Conservation (phyloP, 768 basidiomycete genomes). For the Postia placenta region DNA sequence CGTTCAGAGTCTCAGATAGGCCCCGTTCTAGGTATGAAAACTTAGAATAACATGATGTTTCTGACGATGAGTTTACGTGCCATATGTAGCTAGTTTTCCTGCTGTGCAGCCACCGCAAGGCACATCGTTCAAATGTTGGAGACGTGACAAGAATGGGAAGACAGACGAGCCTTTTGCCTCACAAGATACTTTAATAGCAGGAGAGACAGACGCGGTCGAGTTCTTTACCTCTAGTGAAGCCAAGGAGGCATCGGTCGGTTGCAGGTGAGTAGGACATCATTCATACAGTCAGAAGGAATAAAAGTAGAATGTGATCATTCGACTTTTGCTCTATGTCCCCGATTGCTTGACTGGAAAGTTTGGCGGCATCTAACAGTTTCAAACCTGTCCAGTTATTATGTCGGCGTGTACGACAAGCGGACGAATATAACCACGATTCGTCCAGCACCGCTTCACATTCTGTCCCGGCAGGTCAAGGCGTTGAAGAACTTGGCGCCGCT, state of each 20-base stretch:
- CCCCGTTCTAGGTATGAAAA: constrained; percentile 45
- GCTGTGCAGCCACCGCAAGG: constrained; percentile 49
- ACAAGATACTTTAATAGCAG: constrained; percentile 50
- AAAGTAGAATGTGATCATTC: no score
- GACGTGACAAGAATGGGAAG: constrained; percentile 32
- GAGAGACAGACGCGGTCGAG: constrained; percentile 81
- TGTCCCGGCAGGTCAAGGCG: constrained; percentile 78
- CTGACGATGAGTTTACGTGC: not conserved
- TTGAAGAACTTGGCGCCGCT: constrained; percentile 59
- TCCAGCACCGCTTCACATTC: constrained; percentile 58
- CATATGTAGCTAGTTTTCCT: constrained; percentile 61
- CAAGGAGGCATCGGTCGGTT: constrained; percentile 47
- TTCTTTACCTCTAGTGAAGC: constrained; percentile 64
- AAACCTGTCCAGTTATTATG: constrained; percentile 82
- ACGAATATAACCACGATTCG: constrained; percentile 68
- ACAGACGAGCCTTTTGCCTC: constrained; percentile 26
- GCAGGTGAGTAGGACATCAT: constrained; percentile 46
- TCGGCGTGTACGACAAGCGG: constrained; percentile 76
- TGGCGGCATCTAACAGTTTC: no score
- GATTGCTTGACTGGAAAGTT: no score
- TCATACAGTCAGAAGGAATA: not conserved
- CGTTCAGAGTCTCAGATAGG: constrained; percentile 34
- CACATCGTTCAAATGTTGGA: constrained; percentile 60
- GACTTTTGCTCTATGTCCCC: no score
- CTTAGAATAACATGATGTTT: not conserved